Evolutionary conservation across 176 grass and related monocot genomes (phyloP), one percentile per base, ranked within the genome.

Genomic region (Secale cereale): DNA sequence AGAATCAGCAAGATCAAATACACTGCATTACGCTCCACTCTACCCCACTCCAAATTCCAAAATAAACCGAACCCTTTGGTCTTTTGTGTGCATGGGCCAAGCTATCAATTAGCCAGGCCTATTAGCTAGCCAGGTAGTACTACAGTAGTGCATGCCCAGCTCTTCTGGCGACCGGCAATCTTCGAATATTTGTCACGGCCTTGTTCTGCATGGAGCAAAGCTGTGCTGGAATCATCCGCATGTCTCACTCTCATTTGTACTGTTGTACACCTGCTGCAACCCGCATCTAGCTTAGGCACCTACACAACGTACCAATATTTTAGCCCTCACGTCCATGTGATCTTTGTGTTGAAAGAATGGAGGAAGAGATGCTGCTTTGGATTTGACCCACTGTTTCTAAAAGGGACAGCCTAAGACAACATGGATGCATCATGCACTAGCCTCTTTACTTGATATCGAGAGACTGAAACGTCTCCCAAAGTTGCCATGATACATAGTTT

Each of bases 291-390:
- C 17, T 39, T 76, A 39, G 37, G 8, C 39, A 11, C 39, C 39
- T 41, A 41, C 39, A 41, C 39, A 41, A 41, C 64, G 7, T 26
- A 79, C 9, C 61, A 41, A 66, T 56, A 12, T 76, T 82, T 30
- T 76, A 32, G 43, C 68, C 14, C 78, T 32, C 65, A 15, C 71
- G 17, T 56, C 65, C 90, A 88, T 89, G 83, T 91, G 86, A 83
- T 69, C 59, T 82, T 86, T 88, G 67, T 43, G 79, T 13, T 72
- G 73, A 40, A 83, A 37, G 78, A 89, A 67, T 48, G 43, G 61
- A 78, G 40, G 40, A 41, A 63, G 36, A 65, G 70, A 79, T 88
- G 85, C 82, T 85, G 15, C 56, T n/a, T 8, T 3, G 1, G 22
- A 64, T 82, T 88, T 88, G 77, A 78, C 82, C 85, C 81, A 62